phyloP scores from a whole-genome alignment of 108 stramenopile species.

The Nitzschia putrida region DNA sequence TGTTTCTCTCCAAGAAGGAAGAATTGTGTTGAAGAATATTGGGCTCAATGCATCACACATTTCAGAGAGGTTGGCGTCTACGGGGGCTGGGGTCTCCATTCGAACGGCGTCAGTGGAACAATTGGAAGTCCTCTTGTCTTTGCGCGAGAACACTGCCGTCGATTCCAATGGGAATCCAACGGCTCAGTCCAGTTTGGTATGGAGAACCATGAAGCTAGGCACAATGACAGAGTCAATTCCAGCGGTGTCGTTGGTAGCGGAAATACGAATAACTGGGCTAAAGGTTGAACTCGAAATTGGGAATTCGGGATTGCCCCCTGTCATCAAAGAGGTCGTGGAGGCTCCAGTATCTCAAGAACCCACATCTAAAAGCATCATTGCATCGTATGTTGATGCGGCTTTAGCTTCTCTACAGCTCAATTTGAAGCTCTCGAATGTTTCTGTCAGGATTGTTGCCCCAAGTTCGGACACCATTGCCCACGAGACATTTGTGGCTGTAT shows the following conservation, averaged over 20 bases:
- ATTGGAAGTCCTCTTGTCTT: slow-evolving; percentile 34
- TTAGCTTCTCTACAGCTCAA: slow-evolving; percentile 49
- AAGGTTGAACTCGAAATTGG: slow-evolving; percentile 27
- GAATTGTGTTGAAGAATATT: slow-evolving; percentile 57
- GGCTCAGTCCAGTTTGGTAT: slow-evolving; percentile 35
- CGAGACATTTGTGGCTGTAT: slow-evolving; percentile 38
- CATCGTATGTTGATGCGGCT: slow-evolving; percentile 59
- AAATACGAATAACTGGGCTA: slow-evolving; percentile 49
- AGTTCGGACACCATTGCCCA: not conserved
- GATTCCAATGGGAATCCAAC: slow-evolving; percentile 6
- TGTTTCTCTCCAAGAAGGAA: slow-evolving; percentile 71
- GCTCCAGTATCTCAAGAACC: slow-evolving; percentile 10
- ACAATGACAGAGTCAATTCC: slow-evolving; percentile 21
- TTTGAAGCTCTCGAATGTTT: slow-evolving; percentile 39
- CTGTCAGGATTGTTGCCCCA: slow-evolving; percentile 23
- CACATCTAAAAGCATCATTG: slow-evolving; percentile 36
- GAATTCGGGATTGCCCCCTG: not conserved
- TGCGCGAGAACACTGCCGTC: slow-evolving; percentile 34
- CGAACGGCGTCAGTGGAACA: slow-evolving; percentile 29
- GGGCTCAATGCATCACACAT: slow-evolving; percentile 57
- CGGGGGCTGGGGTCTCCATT: slow-evolving; percentile 24
- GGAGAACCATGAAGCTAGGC: slow-evolving; percentile 51
- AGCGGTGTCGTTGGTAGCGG: slow-evolving; percentile 45
- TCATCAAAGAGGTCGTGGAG: not conserved
- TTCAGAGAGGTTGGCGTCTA: slow-evolving; percentile 27